Evolutionary conservation across 2,329 filamentous ascomycete genomes (phyloP), one percentile per base, ranked within the genome.

Genomic region (Aurifilum marmelostoma): DNA sequence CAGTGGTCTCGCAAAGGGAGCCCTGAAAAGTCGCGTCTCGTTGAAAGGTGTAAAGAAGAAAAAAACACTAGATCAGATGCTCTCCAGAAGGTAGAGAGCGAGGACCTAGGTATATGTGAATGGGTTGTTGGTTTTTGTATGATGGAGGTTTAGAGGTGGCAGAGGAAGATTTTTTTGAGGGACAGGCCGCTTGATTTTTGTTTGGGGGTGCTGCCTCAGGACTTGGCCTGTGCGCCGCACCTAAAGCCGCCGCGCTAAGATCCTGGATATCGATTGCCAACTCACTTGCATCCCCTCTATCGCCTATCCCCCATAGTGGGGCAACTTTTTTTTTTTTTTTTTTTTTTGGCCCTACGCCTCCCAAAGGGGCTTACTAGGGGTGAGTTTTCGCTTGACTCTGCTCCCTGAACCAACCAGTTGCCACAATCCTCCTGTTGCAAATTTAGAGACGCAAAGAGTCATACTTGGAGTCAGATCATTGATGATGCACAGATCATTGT

Each of bases 51-150:
- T 32, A 74, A 74, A 73, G 74, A 68, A 75, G 74, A 77, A 77
- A 8, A 80, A 79, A 77, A 77, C 80, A 79, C 81, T 84, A 86
- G 83, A 85, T 79, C 73, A 80, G 77, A 75, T 76, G 79, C 81
- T 83, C 84, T 80, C 85, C 79, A 8, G 79, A 73, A 74, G 72
- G 78, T 79, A 82, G 80, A 76, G 74, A 74, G 77, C 74, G 74
- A 74, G 43, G 62, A 62, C 67, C 70, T 68, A 71, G 66, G 67
- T 70, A 67, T 67, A 63, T 52, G 63, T 59, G 68, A 59, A 54
- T 29, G 58, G 62, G 61, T 37, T 67, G 68, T 64, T 68, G 65
- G 64, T 66, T 64, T 34, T 66, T 56, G 61, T 39, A 66, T 54
- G 64, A 61, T 66, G 37, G 54, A 70, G 29, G 65, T 68, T 59